Evolutionary conservation across 2,329 filamentous ascomycete genomes (phyloP).

Genomic region (Aureobasidium zeae): DNA sequence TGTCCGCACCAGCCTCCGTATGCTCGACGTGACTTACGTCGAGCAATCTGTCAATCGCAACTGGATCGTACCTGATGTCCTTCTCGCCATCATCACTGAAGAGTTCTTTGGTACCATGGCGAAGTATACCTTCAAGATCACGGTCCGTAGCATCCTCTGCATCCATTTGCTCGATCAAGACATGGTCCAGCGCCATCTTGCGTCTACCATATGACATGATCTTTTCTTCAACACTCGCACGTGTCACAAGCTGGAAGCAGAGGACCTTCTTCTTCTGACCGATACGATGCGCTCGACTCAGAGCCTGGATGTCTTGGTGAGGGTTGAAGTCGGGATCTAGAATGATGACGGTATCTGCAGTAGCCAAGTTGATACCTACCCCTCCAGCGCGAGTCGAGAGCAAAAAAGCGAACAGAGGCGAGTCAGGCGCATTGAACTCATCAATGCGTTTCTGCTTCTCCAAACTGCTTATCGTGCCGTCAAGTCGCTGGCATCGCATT

Average conservation of each 20-base stretch:
- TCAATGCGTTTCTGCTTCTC: constrained; percentile 95
- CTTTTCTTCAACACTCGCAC: constrained; percentile 81
- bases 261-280: constrained; percentile 94
- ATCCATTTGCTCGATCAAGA: constrained; percentile 86
- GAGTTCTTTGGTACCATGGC: constrained; percentile 75
- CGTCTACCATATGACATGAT: constrained; percentile 93
- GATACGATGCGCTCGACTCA: constrained; percentile 90
- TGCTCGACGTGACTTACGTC: constrained; percentile 76
- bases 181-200: constrained; percentile 93
- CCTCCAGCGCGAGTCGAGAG: constrained; percentile 90
- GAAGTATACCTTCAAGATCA: constrained; percentile 79
- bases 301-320: constrained; percentile 91
- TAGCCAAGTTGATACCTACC: constrained; percentile 94
- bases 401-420: constrained; percentile 77
- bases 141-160: constrained; percentile 67
- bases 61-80: constrained; percentile 71
- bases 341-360: constrained; percentile 95
- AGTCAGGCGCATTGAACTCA: constrained; percentile 78
- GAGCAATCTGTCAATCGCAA: constrained; percentile 80
- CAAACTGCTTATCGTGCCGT: constrained; percentile 70
- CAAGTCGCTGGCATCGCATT: constrained; percentile 67
- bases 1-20: constrained; percentile 54
- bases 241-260: constrained; percentile 89
- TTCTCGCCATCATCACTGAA: constrained; percentile 67
- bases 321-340: constrained; percentile 96